phyloP scores from a whole-genome alignment of 1,284 basidiomycete genomes.

The Takashimella tepidaria region DNA sequence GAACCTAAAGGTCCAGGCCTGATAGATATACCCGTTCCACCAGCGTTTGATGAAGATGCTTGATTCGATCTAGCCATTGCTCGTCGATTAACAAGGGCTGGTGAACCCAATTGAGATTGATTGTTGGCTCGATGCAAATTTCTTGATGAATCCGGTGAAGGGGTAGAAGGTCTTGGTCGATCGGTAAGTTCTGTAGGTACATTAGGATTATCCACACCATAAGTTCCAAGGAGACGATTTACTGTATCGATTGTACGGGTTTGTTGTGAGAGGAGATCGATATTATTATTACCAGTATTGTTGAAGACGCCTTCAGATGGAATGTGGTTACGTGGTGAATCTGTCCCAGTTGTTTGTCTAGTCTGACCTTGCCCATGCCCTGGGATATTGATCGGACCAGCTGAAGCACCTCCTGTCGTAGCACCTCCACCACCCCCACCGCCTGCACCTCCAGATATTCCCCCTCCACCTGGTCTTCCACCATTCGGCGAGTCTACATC shows the following conservation, averaged over 20 bases:
- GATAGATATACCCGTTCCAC: no score
- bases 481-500: slow-evolving; percentile 6
- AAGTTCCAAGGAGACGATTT: neutral
- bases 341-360: no score
- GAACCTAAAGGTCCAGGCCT: neutral
- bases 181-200: neutral
- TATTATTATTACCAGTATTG: neutral
- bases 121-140: neutral
- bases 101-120: neutral
- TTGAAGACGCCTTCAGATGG: neutral
- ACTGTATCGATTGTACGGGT: neutral
- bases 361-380: no score
- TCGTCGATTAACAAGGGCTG: neutral
- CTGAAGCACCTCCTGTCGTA: neutral
- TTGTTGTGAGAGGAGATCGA: neutral
- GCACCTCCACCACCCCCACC: neutral
- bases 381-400: no score
- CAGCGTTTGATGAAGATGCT: neutral
- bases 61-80: neutral
- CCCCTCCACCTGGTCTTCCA: no score
- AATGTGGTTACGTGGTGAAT: neutral
- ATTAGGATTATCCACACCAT: neutral
- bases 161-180: neutral
- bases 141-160: neutral
- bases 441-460: neutral